Evolutionary conservation across 2,329 filamentous ascomycete genomes (phyloP), one percentile per base, ranked within the genome.

Genomic region (Dichotomopilus funicola): DNA sequence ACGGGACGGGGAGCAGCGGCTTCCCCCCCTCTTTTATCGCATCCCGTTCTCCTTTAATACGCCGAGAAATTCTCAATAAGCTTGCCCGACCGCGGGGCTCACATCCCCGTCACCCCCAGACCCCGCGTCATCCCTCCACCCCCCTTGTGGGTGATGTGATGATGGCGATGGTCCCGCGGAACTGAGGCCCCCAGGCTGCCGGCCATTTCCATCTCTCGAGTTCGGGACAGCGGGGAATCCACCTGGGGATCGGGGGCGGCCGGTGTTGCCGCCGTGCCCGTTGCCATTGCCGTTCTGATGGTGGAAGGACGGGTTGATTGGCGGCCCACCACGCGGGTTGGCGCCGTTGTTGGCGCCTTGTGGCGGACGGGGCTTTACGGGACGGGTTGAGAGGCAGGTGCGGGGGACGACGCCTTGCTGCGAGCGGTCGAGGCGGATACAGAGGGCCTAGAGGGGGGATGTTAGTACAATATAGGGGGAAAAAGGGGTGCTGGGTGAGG

Each of bases 321-420:
- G 79, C 51, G 78, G 78, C 51, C 62, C 62, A 53, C 62, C 61
- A 13, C 57, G 57, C 8, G n/a, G 47, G 44, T 54, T 55, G n/a
- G 34, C 35, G 7, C 27, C 35, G 11, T 6, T 2, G 7, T 2
- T 8, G 5, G 53, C 11, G 1, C 31, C 74, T 53, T 72, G 75
- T 19, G 75, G 75, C 42, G 81, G 76, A 46, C 91, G 87, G 47
- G 91, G 89, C 77, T 95, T 96, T 60, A 97, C 88, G 13, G 92
- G 90, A 49, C 91, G 86, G 56, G 90, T 88, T 11, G 94, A 97
- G 49, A 99, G 79, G 73, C 94, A 99, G 40, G 91, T 96, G 63
- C 94, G 85, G 11, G 94, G 94, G 55, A 88, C 89, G 51, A 97
- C 94, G 76, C 94, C 94, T 75, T 97, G 91, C 65, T 88, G 80